These are phyloP conservation scores for Onygena corvina DNA, from an alignment of 2,329 filamentous ascomycete genomes.

Conservation along the genomic window DNA sequence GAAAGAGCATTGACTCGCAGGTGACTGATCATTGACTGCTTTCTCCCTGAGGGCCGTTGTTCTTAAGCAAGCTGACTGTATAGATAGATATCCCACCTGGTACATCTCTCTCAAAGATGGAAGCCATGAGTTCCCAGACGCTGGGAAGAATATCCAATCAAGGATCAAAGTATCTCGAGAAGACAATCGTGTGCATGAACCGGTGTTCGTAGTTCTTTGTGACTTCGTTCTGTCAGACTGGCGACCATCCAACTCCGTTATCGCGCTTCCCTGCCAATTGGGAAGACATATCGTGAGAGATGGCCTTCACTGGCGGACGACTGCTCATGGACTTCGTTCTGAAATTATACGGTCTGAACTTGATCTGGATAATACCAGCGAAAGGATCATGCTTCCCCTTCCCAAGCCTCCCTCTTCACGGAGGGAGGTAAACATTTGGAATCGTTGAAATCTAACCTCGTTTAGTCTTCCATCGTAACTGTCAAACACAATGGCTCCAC, in stretches of 20 bases:
- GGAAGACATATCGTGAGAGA: slow-evolving; percentile 16
- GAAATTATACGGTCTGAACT: slow-evolving; percentile 85
- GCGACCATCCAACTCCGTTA: slow-evolving; percentile 19
- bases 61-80: background rate
- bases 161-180: slow-evolving; percentile 40
- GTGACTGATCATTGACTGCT: slow-evolving; percentile 1
- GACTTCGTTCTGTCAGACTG: slow-evolving; percentile 17
- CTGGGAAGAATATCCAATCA: slow-evolving; percentile 26
- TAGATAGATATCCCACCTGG: slow-evolving; percentile 7
- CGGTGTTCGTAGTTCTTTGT: slow-evolving; percentile 45
- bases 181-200: slow-evolving; percentile 46
- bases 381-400: slow-evolving; percentile 88
- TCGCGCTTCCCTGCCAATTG: slow-evolving; percentile 10
- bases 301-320: slow-evolving; percentile 9
- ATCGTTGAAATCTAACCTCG: slow-evolving; percentile 21
- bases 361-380: slow-evolving; percentile 99
- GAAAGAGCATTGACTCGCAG: too few species aligned
- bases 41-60: background rate
- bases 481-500: slow-evolving; percentile 59
- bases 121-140: slow-evolving; percentile 30
- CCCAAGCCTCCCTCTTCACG: slow-evolving; percentile 27
- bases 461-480: slow-evolving; percentile 19
- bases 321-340: slow-evolving; percentile 26
- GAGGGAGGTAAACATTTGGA: slow-evolving; percentile 18
- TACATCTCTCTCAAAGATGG: slow-evolving; percentile 22